Evolutionary conservation across 768 basidiomycete species (phyloP).

Genomic region (Serendipita sp.): DNA sequence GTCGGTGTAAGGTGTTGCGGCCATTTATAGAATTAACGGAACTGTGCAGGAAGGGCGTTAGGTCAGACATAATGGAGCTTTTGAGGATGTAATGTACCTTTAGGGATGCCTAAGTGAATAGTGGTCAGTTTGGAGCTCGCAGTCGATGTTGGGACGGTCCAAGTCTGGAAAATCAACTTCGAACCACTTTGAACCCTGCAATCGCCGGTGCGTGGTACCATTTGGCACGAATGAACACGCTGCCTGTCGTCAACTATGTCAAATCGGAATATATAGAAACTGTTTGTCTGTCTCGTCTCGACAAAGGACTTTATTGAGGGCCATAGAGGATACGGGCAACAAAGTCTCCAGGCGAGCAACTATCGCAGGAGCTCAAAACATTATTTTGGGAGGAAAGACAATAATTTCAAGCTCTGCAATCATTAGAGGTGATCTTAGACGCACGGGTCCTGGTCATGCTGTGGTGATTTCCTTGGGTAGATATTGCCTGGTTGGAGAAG

Average conservation of each 20-base stretch:
- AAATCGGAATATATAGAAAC: constrained; percentile 74
- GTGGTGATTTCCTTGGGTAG: constrained; percentile 87
- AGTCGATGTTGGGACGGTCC: no score
- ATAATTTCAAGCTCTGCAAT: constrained; percentile 84
- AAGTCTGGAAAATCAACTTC: no score
- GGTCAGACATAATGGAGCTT: no score
- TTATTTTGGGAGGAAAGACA: constrained; percentile 92
- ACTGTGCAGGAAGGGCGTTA: no score
- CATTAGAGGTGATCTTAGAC: constrained; percentile 80
- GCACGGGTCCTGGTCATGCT: constrained; percentile 80
- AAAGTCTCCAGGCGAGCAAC: constrained; percentile 85
- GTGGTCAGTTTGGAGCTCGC: no score
- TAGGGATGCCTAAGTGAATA: no score
- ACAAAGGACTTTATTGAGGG: constrained; percentile 12
- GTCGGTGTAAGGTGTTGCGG: background rate
- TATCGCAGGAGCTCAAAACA: constrained; percentile 88
- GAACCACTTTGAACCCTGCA: no score
- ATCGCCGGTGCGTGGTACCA: no score
- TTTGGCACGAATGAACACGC: background rate
- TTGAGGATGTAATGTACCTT: no score
- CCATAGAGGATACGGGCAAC: constrained; percentile 73
- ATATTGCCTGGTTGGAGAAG: constrained; percentile 84
- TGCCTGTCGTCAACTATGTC: constrained; percentile 3
- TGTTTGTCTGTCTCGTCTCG: constrained; percentile 21
- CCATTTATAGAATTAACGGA: background rate